A percentile compares a stretch with the other conserved stretches of the same genome.
Conservation (phyloP, 139 green algal genomes). For the Chlorella sorokiniana region DNA sequence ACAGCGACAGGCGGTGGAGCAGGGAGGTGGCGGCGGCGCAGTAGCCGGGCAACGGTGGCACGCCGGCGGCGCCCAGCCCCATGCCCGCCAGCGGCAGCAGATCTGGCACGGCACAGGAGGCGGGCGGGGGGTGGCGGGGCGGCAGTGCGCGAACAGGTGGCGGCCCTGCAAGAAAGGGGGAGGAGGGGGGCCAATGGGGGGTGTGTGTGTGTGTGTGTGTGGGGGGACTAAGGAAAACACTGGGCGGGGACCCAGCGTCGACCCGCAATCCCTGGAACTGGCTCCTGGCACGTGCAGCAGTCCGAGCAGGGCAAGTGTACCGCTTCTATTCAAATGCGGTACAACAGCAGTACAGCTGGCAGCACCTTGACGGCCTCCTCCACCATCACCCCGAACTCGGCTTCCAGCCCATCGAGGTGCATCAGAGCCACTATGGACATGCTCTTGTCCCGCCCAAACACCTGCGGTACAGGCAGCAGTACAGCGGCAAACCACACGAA, state of each 20-base stretch:
- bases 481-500: too few relatives aligned
- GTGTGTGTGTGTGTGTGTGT: too few relatives aligned
- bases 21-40: too few relatives aligned
- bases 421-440: conserved; percentile 78
- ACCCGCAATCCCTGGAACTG: too few relatives aligned
- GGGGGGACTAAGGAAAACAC: too few relatives aligned
- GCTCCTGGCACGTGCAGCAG: too few relatives aligned
- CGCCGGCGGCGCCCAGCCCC: too few relatives aligned
- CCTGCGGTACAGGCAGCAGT: conserved; percentile 7
- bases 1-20: too few relatives aligned
- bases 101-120: neutral
- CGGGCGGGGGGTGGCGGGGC: neutral
- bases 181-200: neutral
- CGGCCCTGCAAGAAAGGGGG: neutral
- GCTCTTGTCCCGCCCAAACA: conserved; percentile 81
- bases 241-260: too few relatives aligned
- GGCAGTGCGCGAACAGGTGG: neutral
- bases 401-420: neutral
- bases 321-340: too few relatives aligned
- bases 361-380: neutral
- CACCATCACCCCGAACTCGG: neutral
- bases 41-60: too few relatives aligned
- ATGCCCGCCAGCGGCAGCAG: neutral
- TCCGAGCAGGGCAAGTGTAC: too few relatives aligned
- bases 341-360: neutral